Base-by-base conservation (phyloP, 2,329 filamentous ascomycete genomes). In the Hansfordia pulvinata region DNA sequence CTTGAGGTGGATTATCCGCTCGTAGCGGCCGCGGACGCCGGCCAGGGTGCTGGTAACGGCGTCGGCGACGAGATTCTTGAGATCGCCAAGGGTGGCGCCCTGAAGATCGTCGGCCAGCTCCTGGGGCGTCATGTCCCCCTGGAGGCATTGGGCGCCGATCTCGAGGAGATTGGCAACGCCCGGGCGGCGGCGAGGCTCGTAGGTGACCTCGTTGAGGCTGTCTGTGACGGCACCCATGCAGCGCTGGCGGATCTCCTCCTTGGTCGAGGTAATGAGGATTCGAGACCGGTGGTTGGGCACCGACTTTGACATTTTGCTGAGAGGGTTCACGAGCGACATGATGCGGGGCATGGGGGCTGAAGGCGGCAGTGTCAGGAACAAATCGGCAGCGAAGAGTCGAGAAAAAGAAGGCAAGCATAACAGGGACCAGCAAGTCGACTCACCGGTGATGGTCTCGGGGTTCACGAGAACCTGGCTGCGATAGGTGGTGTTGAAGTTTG, bases 261-360 rank as follows among this genome's bases (percentile, higher is more conserved):
- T 56, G 0, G 60, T 52, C 40, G 94, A 82, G 2, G 78, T 93
- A 33, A 98, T 71, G 9, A 90, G 57, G 39, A 98, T 92, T 11
- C 84, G 69, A 6, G 84, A 92, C 26, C 67, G 69, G 3, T 68
- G 62, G 38, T 80, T 70, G 1, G 63, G 46, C 41, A 84, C 67
- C 1, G 85, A 93, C 53, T 98, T 98, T 30, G 85, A 93, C 90
- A 98, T 98, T 49, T 98, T 98, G 27, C 69, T 62, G 1, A 51
- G 56, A 0, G 90, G 88, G 8, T 82, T 60, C 27, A 69, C 73
- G 13, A 98, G 69, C 11, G 85, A 93, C 86, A 94, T 96, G 34
- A 98, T 68, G 34, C 88, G 74, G 41, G 79, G 82, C 3, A 80
- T 71, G 4, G 81, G 76, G n/a, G 77, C 77, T 83, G 10, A 11